Evolutionary conservation across 2,329 filamentous ascomycete species (phyloP).

Genomic region (Colletotrichum gigasporum): DNA sequence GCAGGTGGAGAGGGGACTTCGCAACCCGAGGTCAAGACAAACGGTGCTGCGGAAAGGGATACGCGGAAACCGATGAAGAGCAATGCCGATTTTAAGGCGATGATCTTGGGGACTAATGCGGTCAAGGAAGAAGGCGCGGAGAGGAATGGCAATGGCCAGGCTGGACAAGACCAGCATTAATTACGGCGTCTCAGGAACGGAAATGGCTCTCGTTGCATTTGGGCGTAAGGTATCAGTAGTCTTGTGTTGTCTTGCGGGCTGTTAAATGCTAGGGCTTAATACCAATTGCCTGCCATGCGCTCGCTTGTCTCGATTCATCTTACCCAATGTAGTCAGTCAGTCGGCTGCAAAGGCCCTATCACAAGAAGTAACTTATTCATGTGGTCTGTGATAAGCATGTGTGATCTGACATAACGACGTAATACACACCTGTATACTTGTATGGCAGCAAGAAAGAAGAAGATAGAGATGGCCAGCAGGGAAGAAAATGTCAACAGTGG

Average conservation of each 20-base stretch:
- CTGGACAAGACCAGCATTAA: constrained; percentile 15
- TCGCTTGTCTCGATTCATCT: background rate
- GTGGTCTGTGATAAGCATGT: too few relatives aligned
- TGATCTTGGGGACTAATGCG: constrained; percentile 47
- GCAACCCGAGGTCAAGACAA: constrained; percentile 34
- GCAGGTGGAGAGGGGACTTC: background rate
- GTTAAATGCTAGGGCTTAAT: background rate
- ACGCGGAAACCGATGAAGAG: constrained; percentile 51
- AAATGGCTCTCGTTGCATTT: constrained; percentile 3
- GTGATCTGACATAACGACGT: too few relatives aligned
- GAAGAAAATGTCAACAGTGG: too few relatives aligned
- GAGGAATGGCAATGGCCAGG: constrained; percentile 21
- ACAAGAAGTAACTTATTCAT: too few relatives aligned
- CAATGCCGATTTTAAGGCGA: constrained; percentile 68
- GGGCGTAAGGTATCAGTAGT: constrained; percentile 17
- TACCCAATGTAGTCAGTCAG: background rate
- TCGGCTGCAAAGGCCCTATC: background rate
- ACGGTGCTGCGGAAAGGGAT: constrained; percentile 37
- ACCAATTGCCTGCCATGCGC: background rate
- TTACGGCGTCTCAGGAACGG: constrained; percentile 21
- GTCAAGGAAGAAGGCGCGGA: constrained; percentile 1
- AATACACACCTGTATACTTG: too few relatives aligned
- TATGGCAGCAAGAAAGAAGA: too few relatives aligned
- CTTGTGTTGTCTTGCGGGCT: background rate
- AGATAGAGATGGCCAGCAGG: too few relatives aligned